Percentiles rank a stretch among this genome's conserved stretches.
These are phyloP conservation scores for Botryococcus braunii DNA, from an alignment of 163 green algal species.

Conservation along the genomic window DNA sequence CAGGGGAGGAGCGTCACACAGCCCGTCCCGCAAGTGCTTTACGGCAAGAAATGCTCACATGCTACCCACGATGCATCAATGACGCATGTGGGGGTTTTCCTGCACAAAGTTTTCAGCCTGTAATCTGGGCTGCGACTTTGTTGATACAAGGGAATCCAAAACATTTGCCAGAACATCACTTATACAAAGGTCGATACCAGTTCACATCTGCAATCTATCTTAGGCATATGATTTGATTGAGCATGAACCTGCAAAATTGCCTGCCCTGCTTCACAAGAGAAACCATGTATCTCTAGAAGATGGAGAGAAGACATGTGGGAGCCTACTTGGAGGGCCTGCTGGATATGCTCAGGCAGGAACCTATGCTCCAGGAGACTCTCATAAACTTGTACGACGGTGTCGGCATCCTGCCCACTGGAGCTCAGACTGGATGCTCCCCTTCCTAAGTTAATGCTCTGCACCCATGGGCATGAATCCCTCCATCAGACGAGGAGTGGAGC, in stretches of 20 bases:
- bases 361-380: conserved; percentile 8
- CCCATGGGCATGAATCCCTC: not conserved
- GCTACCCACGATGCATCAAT: too few relatives aligned
- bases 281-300: not conserved
- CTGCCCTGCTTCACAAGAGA: not conserved
- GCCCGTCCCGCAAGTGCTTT: too few relatives aligned
- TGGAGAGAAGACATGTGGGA: not conserved
- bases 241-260: not conserved
- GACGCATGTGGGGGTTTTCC: too few relatives aligned
- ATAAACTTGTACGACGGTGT: conserved; percentile 8
- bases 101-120: too few relatives aligned
- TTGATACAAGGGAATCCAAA: conserved; percentile 1
- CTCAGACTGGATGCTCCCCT: not conserved
- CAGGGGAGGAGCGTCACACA: not conserved
- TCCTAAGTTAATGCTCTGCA: not conserved
- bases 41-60: too few relatives aligned
- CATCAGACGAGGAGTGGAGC: not conserved
- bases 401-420: too few relatives aligned
- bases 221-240: not conserved
- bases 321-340: conserved; percentile 8
- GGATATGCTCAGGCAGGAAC: conserved; percentile 15
- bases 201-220: not conserved
- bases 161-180: not conserved
- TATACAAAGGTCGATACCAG: not conserved
- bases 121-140: not conserved